These are phyloP conservation scores for Vitis amurensis DNA, from an alignment of 164 flowering plant species.

Conservation along the genomic window DNA sequence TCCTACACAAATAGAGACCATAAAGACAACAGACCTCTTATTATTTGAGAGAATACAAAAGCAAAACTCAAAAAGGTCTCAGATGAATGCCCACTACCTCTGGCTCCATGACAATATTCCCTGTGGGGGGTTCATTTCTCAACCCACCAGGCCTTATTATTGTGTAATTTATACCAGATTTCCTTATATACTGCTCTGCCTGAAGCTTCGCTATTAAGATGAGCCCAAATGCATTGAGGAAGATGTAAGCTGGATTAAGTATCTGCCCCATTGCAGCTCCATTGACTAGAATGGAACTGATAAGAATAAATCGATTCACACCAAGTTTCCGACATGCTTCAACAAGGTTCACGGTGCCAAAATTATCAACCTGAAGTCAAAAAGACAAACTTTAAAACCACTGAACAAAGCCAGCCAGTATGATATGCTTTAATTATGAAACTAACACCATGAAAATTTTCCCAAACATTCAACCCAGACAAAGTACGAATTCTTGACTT, in stretches of 20 bases:
- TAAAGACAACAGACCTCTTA: background rate
- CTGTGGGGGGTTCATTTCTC: constrained; percentile 81
- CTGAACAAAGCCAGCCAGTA: too few relatives aligned
- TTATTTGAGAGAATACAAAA: constrained; percentile 1
- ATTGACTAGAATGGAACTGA: constrained; percentile 90
- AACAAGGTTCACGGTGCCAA: constrained; percentile 91
- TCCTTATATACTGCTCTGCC: constrained; percentile 81
- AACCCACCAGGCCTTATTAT: constrained; percentile 98
- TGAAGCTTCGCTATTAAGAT: constrained; percentile 88
- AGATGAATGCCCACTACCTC: constrained; percentile 60
- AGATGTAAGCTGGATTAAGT: constrained; percentile 85
- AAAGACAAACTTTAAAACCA: background rate
- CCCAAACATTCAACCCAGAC: too few relatives aligned
- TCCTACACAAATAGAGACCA: constrained; percentile 45
- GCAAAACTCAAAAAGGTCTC: background rate
- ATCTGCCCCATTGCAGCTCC: constrained; percentile 98
- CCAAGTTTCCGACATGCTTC: constrained; percentile 81
- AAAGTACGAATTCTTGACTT: too few relatives aligned
- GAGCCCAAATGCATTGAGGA: constrained; percentile 89
- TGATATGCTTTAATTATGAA: too few relatives aligned
- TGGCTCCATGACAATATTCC: constrained; percentile 84
- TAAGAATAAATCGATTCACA: constrained; percentile 72
- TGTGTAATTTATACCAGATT: constrained; percentile 90
- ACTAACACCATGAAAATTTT: too few relatives aligned
- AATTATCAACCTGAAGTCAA: constrained; percentile 76